A percentile compares a stretch with the other conserved stretches of the same genome.
Conservation (phyloP, 2,329 filamentous ascomycete species). For the Calonectria fujianensis region DNA sequence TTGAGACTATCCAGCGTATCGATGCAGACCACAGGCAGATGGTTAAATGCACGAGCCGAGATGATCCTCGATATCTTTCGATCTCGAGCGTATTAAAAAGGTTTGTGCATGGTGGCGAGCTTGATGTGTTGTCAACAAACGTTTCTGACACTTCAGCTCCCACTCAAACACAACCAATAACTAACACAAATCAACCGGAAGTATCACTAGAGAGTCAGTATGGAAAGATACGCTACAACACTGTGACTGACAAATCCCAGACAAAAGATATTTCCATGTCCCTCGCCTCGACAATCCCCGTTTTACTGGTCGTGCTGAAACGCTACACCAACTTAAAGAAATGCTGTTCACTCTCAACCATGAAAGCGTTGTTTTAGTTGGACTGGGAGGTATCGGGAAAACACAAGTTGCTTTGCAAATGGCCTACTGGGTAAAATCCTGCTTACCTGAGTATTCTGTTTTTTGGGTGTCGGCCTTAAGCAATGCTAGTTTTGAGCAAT, state of each 20-base stretch:
- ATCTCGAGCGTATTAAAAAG: no score
- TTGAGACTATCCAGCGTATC: conserved; percentile 63
- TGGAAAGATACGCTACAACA: no score
- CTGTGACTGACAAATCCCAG: no score
- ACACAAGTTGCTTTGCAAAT: conserved; percentile 43
- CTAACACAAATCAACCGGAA: no score
- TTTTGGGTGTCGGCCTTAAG: conserved; percentile 66
- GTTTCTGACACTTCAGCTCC: no score
- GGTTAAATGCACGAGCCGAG: conserved; percentile 55
- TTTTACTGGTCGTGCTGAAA: neutral
- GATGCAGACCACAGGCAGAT: conserved; percentile 64
- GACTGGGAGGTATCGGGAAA: conserved; percentile 43
- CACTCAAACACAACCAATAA: no score
- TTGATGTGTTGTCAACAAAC: no score
- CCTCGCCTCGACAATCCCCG: neutral
- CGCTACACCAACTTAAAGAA: no score
- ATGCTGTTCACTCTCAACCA: no score
- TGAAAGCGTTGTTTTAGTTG: conserved; percentile 42
- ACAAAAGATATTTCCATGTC: neutral
- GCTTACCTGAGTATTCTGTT: conserved; percentile 61
- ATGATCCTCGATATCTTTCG: no score
- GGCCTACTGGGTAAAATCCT: conserved; percentile 56
- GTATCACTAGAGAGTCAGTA: no score
- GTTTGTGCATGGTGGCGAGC: no score
- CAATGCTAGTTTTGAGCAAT: conserved; percentile 61